These are phyloP conservation scores for Salix caprea DNA, from an alignment of 345 rosid genomes.

Conservation along the genomic window DNA sequence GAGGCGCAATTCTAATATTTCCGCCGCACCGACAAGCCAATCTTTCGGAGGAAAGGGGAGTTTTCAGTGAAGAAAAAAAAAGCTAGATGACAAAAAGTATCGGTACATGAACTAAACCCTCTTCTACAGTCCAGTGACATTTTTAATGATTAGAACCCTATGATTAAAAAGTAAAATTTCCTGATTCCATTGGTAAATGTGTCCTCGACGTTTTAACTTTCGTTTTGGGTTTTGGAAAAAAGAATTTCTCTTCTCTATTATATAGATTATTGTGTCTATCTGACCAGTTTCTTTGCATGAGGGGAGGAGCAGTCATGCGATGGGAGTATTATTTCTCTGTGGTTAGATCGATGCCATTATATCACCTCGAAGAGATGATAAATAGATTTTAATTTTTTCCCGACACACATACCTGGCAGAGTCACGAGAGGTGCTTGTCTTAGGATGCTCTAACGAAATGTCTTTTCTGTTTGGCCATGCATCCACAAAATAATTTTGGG, in stretches of 20 bases:
- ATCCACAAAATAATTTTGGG: background rate
- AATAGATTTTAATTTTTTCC: background rate
- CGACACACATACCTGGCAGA: conserved; percentile 10
- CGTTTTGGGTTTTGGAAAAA: background rate
- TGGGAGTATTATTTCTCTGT: background rate
- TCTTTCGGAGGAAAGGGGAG: conserved; percentile 22
- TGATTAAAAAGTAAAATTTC: conserved; percentile 9
- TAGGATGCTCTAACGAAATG: conserved; percentile 9
- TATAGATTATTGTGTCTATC: conserved; percentile 10
- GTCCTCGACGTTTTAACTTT: background rate
- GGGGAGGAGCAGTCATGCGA: conserved; percentile 24
- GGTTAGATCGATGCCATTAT: no score
- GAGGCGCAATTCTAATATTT: conserved; percentile 13
- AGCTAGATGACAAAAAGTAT: background rate
- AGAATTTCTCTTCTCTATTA: no score
- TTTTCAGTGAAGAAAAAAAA: conserved; percentile 17
- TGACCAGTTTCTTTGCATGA: conserved; percentile 47
- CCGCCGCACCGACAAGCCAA: conserved; percentile 17
- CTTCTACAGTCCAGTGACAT: background rate
- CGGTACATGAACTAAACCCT: background rate
- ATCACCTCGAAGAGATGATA: no score
- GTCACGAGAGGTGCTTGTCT: conserved; percentile 34
- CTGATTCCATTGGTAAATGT: conserved; percentile 16
- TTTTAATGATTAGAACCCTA: background rate
- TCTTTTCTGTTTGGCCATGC: background rate